A percentile compares a stretch with the other conserved stretches of the same genome.
Evolutionary conservation across 1,284 basidiomycete genomes (phyloP).

Genomic region (Ceratobasidium sp.): DNA sequence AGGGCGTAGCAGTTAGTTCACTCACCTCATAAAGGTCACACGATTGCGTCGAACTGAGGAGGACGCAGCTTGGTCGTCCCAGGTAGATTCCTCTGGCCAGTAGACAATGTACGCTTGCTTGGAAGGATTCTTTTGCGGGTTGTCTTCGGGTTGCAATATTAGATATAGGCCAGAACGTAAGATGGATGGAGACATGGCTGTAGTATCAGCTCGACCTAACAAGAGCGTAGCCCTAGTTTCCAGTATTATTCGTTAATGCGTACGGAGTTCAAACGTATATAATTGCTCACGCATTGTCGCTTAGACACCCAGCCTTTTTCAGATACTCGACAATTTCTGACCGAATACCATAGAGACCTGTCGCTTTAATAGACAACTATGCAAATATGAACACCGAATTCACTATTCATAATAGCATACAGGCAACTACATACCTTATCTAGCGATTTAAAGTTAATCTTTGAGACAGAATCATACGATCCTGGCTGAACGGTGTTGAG

Average conservation of each 20-base stretch:
- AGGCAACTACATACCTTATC: conserved; percentile 19
- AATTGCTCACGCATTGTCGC: conserved; percentile 57
- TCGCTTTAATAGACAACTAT: conserved; percentile 60
- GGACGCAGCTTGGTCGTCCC: conserved; percentile 47
- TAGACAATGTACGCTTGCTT: conserved; percentile 47
- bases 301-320: conserved; percentile 56
- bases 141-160: neutral
- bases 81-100: conserved; percentile 51
- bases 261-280: neutral
- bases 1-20: neutral
- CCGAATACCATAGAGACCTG: conserved; percentile 71
- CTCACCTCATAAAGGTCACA: conserved; percentile 46
- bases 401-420: conserved; percentile 62
- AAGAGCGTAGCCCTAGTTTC: conserved; percentile 48
- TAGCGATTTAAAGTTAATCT: conserved; percentile 43
- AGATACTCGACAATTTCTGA: conserved; percentile 65
- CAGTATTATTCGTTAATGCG: neutral
- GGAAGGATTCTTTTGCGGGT: neutral
- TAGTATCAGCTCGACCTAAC: conserved; percentile 50
- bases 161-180: conserved; percentile 69
- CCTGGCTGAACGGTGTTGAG: conserved; percentile 42
- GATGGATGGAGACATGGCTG: conserved; percentile 51
- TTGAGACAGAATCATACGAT: conserved; percentile 43
- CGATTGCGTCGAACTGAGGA: conserved; percentile 47
- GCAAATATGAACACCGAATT: conserved; percentile 53